A percentile compares a stretch with the other conserved stretches of the same genome.
phyloP scores from a whole-genome alignment of 768 basidiomycete genomes.

The Pleurotus ostreatus region DNA sequence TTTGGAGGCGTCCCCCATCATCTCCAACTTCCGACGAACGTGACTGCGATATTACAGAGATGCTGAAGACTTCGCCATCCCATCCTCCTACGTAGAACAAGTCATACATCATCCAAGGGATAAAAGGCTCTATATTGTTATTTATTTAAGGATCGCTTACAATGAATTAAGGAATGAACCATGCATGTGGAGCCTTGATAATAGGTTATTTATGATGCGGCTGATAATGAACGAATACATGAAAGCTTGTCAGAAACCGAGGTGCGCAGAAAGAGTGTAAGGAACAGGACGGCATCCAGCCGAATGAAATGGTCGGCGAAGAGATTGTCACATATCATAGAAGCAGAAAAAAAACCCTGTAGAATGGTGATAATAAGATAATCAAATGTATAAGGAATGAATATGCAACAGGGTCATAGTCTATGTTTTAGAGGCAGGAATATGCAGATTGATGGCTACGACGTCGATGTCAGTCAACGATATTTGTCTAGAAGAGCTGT shows the following conservation, averaged over 20 bases:
- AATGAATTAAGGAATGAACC: not conserved
- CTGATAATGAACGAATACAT: slow-evolving; percentile 14
- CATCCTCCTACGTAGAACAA: not conserved
- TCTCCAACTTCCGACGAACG: not conserved
- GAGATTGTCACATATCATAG: slow-evolving; percentile 5
- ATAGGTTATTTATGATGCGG: slow-evolving; percentile 14
- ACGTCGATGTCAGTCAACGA: slow-evolving; percentile 1
- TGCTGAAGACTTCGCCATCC: not conserved
- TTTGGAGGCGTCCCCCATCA: not conserved
- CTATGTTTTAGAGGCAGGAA: slow-evolving; percentile 77
- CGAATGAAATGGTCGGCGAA: not conserved
- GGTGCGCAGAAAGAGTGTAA: not conserved
- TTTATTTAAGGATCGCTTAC: not conserved
- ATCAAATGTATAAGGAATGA: slow-evolving; percentile 15
- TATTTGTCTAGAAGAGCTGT: not conserved
- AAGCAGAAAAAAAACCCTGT: not conserved
- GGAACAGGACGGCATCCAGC: slow-evolving; percentile 4
- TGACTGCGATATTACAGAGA: not conserved
- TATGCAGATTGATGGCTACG: slow-evolving; percentile 84
- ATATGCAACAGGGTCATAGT: slow-evolving; percentile 14
- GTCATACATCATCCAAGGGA: not conserved
- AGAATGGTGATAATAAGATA: slow-evolving; percentile 6
- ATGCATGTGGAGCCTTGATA: slow-evolving; percentile 8
- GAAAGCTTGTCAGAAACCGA: slow-evolving; percentile 9
- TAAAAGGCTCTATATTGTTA: not conserved